Evolutionary conservation across 768 basidiomycete species (phyloP), one percentile per base, ranked within the genome.

Genomic region (Suillus luteus): DNA sequence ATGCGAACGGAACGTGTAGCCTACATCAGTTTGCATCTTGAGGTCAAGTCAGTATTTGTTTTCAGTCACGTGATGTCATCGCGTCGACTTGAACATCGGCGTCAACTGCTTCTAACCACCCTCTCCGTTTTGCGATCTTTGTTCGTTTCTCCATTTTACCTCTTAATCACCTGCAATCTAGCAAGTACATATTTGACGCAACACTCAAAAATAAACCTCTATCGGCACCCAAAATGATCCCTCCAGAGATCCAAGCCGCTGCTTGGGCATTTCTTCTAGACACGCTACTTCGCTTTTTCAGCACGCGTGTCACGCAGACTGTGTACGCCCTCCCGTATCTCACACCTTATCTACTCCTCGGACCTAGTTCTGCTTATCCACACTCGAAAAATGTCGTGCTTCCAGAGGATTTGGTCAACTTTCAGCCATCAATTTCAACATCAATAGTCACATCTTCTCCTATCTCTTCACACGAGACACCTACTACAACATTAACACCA

Each of bases 281-380:
- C 19, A n/a, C 31, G 52, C 52, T 54, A 19, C 31, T 54, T 54
- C 52, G 52, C 52, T 19, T 54, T 33, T 54, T 54, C 52, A 54
- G 31, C 52, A 2, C 33, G 10, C 31, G 17, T n/a, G 19, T 54
- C 31, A 6, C 52, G 19, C 52, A 54, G 52, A 33, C 31, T 33
- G 33, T 54, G 19, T 10, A 19, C 52, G 31, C 52, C 52, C 52
- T 54, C 2, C 52, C 52, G 2, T 54, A 54, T 54, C 52, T 54
- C 17, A 17, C 9, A 5, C 52, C 52, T 1, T 10, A 33, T 54
- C 19, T 54, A 33, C 31, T 33, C 19, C 31, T 54, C 2, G 52
- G 31, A 31, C 31, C 52, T 54, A 54, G 19, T 31, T 54, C 17
- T 19, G 10, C 31, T 33, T 11, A 54, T 19, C 5, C 17, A 11